Base-by-base conservation (phyloP, 176 grass and related monocot genomes). In the Alopecurus myosuroides region DNA sequence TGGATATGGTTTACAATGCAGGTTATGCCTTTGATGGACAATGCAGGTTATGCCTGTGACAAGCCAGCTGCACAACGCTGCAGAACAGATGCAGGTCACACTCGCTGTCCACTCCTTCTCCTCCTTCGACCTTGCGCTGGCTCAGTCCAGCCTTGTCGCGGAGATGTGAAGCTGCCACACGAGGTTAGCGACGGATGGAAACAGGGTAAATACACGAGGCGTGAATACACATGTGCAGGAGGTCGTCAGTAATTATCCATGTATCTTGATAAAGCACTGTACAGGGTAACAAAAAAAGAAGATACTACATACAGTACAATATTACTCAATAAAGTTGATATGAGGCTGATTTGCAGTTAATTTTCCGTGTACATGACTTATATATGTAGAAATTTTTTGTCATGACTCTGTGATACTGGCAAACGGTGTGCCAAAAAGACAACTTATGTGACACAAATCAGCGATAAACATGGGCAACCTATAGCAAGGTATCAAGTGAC, bases 81-180 rank as follows among this genome's bases (percentile, higher is more conserved):
- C 66, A 72, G 65, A 70, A 18, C 55, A 95, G 34, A 95, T 92
- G 93, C 40, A 70, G 23, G 84, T 92, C 49, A 85, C 74, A 18
- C 57, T 98, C 44, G 35, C 79, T 64, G 91, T 91, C 7, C 64
- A 90, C 78, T 95, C 96, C 0, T 72, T 97, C 28, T 80, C 85
- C 3, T 90, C 93, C 1, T 95, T 95, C 5, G 96, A 98, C 72
- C 75, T 98, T 12, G 87, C 85, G 23, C 74, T 94, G 41, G 57
- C 50, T 25, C 52, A 86, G n/a, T 70, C 76, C 11, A 22, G 82
- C 77, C 67, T 55, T 41, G 41, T 39, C 13, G 73, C 86, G 25
- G 86, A 88, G 40, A 94, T 94, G 82, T 97, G 77, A 91, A 86
- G 49, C 25, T 11, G 15, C 22, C 2, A 29, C 19, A 80, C 12